Evolutionary conservation across 2,329 filamentous ascomycete genomes (phyloP).

Genomic region (Colletotrichum incanum): DNA sequence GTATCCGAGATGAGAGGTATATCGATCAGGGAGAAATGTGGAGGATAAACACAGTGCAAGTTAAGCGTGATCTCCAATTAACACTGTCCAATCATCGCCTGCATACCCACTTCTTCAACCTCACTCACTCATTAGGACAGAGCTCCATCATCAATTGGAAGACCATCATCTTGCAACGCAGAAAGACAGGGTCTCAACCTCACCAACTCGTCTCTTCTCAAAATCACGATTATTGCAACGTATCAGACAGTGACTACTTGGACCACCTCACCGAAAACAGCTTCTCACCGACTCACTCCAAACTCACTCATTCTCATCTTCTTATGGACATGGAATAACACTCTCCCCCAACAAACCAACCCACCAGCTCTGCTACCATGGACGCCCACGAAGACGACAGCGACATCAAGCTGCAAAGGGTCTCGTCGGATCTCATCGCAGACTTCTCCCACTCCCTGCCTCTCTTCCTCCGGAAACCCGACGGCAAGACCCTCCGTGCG

Average conservation of each 20-base stretch:
- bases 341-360: not conserved
- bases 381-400: constrained; percentile 73
- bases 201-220: too few species aligned
- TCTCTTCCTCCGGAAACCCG: constrained; percentile 67
- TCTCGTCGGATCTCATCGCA: constrained; percentile 71
- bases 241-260: not conserved
- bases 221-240: too few species aligned
- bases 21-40: not conserved
- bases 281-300: not conserved
- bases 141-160: not conserved
- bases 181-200: not conserved
- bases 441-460: constrained; percentile 70
- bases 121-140: constrained; percentile 11
- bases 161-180: not conserved
- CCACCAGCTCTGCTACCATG: constrained; percentile 57
- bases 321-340: not conserved
- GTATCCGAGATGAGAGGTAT: not conserved
- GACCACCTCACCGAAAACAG: not conserved
- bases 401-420: constrained; percentile 75
- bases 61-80: too few species aligned
- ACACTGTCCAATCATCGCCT: not conserved
- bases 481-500: constrained; percentile 63
- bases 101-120: constrained; percentile 1
- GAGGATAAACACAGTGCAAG: not conserved
- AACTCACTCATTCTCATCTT: not conserved